Base-by-base conservation (phyloP, 805 yeast genomes). In the Debaryomyces tyrocola region DNA sequence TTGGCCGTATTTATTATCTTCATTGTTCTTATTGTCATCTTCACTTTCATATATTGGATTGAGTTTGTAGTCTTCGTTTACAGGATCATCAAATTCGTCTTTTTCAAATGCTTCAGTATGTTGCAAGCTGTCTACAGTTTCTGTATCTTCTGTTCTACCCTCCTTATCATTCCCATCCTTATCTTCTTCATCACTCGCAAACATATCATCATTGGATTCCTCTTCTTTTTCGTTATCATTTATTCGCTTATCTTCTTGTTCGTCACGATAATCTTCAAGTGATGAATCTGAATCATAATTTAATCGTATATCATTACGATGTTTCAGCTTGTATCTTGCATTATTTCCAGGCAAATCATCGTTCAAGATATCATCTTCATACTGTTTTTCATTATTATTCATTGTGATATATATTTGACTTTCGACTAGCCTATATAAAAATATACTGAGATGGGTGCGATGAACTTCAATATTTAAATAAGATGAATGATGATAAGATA, bases 161-260 rank as follows among this genome's bases (percentile, higher is more conserved):
- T 18, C 42, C 33, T 48, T 37, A 37, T 48, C 46, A 12, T 27
- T 40, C 28, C 43, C 31, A 15, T 28, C 52, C 51, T 15, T 46
- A 21, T 60, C 59, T 14, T 50, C 59, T n/a, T 50, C 51, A 37
- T 63, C 68, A 48, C 68, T 62, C 2, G 74, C 77, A 57, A 68
- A 70, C 74, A 76, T 75, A 54, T 75, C 79, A 33, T 69, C 75
- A 29, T 64, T 63, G 3, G 47, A 47, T 18, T 59, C 70, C 9
- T 55, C 56, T 6, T 47, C 35, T 10, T 37, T 38, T 8, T 50
- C 48, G 15, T 44, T 43, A 5, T 28, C 46, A 6, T 33, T 40
- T 17, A 38, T 42, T 9, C 40, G 46, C 12, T 52, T 49, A 24
- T 45, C 54, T 7, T 45, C 52, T 9, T 56, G 56, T 20, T 48